Evolutionary conservation across 177 flowering plant genomes (phyloP).

Genomic region (Telopea speciosissima): DNA sequence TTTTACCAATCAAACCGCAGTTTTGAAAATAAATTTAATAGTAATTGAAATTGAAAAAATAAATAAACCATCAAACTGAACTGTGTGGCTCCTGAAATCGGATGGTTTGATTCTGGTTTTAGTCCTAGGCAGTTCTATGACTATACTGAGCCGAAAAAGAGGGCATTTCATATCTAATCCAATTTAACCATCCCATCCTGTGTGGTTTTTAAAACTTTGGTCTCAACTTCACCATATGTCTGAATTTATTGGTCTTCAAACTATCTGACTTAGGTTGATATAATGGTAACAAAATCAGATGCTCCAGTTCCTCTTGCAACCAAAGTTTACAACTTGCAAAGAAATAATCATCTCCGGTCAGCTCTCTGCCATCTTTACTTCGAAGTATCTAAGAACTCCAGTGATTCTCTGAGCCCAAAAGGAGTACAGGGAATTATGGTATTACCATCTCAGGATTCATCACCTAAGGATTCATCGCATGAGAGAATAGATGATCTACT

Average conservation of each 20-base stretch:
- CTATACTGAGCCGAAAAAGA: too few relatives aligned
- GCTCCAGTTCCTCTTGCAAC: constrained; percentile 73
- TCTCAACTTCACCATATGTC: not conserved
- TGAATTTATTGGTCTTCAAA: not conserved
- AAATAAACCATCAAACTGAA: too few relatives aligned
- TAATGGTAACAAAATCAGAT: constrained; percentile 31
- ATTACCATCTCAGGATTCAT: constrained; percentile 22
- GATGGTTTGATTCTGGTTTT: too few relatives aligned
- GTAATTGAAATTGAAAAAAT: too few relatives aligned
- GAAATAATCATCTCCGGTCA: constrained; percentile 46
- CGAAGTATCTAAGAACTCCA: constrained; percentile 24
- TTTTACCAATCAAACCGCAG: too few relatives aligned
- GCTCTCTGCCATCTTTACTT: constrained; percentile 47
- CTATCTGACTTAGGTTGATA: not conserved
- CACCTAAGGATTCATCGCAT: constrained; percentile 20
- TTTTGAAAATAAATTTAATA: too few relatives aligned
- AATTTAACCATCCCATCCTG: too few relatives aligned
- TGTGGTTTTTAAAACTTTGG: too few relatives aligned
- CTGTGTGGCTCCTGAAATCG: too few relatives aligned
- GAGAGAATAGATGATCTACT: constrained; percentile 24
- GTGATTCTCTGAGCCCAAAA: constrained; percentile 23
- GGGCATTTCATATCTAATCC: too few relatives aligned
- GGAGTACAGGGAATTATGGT: constrained; percentile 17
- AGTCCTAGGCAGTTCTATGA: too few relatives aligned
- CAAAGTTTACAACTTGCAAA: constrained; percentile 63